Base-by-base conservation (phyloP, 371 early-diverging fungal genomes). In the Mucor sp. region DNA sequence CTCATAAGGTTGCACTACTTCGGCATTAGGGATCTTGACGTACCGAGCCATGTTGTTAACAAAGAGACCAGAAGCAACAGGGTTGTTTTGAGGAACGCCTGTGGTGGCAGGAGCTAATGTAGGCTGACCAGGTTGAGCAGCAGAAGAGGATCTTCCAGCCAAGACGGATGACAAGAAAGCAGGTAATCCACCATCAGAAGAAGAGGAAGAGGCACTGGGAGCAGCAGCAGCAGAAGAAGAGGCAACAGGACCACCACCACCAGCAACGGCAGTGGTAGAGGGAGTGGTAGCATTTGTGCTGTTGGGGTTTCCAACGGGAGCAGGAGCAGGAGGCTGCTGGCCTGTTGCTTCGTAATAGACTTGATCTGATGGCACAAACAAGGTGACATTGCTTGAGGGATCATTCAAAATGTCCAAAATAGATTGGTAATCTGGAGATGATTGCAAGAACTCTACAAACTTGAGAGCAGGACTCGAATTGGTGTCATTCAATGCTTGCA, bases 331-430 rank as follows among this genome's bases (percentile, higher is more conserved):
- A 4, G 57, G 23, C 19, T 41, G 47, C 33, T 62, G 43, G 0
- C 59, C 63, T 7, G 62, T 62, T 21, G 47, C 57, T 35, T 59
- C n/a, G n/a, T 59, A 65, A 19, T 55, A 61, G 1, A 65, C 62
- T 44, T 66, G 47, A 59, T 79, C 76, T 4, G 75, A 74, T 1
- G 80, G 80, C 2, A 73, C 71, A 64, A 79, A 79, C 0, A 79
- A 11, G 2, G 80, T 79, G 1, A 70, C 35, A 59, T 76, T 75
- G 15, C 69, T 72, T 0, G 19, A 28, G 12, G 80, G 60, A 32
- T 74, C 63, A 17, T 64, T 60, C 11, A 79, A 43, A 2, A 79
- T 23, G n/a, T 74, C 62, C 47, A 79, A 12, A 4, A 79, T 63
- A 1, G 76, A 68, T 8, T 60, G 59, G 48, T 67, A 74, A 28